phyloP scores from a whole-genome alignment of 352 stramenopile species.

The Globisporangium acanthophoron region DNA sequence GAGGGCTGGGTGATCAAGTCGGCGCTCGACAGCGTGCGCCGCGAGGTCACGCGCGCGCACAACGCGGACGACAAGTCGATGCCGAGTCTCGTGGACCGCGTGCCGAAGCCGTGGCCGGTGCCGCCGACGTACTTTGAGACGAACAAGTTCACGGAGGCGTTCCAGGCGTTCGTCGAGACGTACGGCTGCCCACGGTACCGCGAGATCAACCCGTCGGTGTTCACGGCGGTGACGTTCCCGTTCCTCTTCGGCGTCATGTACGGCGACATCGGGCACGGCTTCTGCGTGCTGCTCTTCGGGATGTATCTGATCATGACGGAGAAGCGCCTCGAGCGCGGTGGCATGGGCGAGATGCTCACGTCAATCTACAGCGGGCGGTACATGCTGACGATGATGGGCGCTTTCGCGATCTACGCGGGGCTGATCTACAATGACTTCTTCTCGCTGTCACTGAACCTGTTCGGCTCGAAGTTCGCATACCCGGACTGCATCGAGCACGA shows the following conservation, averaged over 20 bases:
- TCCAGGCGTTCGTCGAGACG: slow-evolving; percentile 98
- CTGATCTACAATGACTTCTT: slow-evolving; percentile 99
- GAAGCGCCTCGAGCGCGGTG: slow-evolving; percentile 74
- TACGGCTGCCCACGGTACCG: slow-evolving; percentile 98
- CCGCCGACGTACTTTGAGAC: slow-evolving; percentile 98
- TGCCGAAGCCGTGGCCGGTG: slow-evolving; percentile 94
- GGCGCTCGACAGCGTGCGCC: slow-evolving; percentile 75
- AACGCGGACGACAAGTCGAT: slow-evolving; percentile 92
- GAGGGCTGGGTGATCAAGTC: slow-evolving; percentile 95
- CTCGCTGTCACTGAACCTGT: slow-evolving; percentile 96
- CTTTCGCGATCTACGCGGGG: slow-evolving; percentile 97
- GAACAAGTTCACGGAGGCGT: slow-evolving; percentile 99
- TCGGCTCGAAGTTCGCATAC: slow-evolving; percentile 93
- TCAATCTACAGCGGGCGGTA: slow-evolving; percentile 94
- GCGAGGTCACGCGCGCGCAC: slow-evolving; percentile 87
- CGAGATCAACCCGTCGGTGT: slow-evolving; percentile 98
- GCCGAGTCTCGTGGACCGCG: slow-evolving; percentile 90
- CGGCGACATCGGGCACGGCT: slow-evolving; percentile 97
- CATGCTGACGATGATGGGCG: slow-evolving; percentile 99
- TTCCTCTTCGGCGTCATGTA: slow-evolving; percentile 99
- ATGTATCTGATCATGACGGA: slow-evolving; percentile 94
- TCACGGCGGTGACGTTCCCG: slow-evolving; percentile 98
- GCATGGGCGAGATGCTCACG: slow-evolving; percentile 89
- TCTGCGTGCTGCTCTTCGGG: slow-evolving; percentile 93
- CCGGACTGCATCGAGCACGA: slow-evolving; percentile 65